Evolutionary conservation across 306 rosid genomes (phyloP).

Genomic region (Potentilla sterilis): DNA sequence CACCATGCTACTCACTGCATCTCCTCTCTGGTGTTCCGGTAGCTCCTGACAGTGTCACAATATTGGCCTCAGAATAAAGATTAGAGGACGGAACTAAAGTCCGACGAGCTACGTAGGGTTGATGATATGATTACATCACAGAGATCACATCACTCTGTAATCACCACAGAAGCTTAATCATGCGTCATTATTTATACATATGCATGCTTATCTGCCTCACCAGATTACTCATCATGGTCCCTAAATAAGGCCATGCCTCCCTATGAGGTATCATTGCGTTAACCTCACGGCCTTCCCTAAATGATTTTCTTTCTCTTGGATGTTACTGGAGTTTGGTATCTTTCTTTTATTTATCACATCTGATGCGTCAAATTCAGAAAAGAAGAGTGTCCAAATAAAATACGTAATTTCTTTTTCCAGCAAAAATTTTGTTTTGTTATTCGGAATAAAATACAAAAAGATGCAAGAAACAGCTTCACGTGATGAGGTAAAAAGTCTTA

Average conservation of each 20-base stretch:
- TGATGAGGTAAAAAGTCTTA: conserved; percentile 24
- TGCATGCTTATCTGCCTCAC: not conserved
- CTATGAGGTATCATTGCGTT: not conserved
- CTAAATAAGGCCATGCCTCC: not conserved
- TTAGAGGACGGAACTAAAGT: not conserved
- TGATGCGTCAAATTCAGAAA: conserved; percentile 13
- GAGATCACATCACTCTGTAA: not conserved
- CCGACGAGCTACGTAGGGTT: not conserved
- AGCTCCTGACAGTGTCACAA: conserved; percentile 51
- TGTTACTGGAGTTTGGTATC: conserved; percentile 9
- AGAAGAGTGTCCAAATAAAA: conserved; percentile 9
- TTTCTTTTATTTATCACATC: conserved; percentile 1
- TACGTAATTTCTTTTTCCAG: not conserved
- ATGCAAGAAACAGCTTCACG: conserved; percentile 50
- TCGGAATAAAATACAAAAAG: not conserved
- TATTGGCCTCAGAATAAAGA: not conserved
- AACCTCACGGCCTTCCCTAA: not conserved
- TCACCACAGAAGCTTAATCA: not conserved
- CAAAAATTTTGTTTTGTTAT: not conserved
- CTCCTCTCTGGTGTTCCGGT: conserved; percentile 71
- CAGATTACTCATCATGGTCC: conserved; percentile 9
- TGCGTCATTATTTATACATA: not conserved
- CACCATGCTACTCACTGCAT: conserved; percentile 88
- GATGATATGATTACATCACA: not conserved
- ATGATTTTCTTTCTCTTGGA: not conserved